These are phyloP conservation scores for Heliosperma pusillum DNA, from an alignment of 148 eudicot species.

Conservation along the genomic window DNA sequence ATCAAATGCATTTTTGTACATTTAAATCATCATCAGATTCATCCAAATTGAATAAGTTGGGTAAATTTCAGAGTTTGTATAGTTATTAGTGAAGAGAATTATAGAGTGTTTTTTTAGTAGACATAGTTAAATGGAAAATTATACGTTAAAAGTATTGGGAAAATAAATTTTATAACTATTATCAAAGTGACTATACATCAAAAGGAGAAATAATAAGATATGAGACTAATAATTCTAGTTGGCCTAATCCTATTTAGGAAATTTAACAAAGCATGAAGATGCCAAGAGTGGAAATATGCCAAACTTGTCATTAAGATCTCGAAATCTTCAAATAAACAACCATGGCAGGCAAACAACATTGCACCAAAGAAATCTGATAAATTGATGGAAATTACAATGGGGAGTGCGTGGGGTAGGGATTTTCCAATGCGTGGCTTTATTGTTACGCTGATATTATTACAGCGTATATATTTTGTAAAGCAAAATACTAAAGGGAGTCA, in stretches of 20 bases:
- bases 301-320: conserved; percentile 24
- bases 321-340: conserved; percentile 5
- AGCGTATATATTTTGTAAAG: background rate
- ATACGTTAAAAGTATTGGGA: too few species aligned
- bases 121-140: too few species aligned
- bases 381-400: conserved; percentile 14
- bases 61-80: too few species aligned
- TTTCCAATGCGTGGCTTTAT: conserved; percentile 6
- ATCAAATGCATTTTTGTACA: too few species aligned
- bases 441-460: conserved; percentile 29
- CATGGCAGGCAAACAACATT: conserved; percentile 24
- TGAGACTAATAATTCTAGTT: background rate
- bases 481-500: background rate
- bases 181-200: too few species aligned
- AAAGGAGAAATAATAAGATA: too few species aligned
- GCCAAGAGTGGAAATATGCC: conserved; percentile 22
- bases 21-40: too few species aligned
- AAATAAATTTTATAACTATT: too few species aligned
- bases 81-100: too few species aligned
- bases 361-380: conserved; percentile 20
- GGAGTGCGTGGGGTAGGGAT: background rate
- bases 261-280: too few species aligned
- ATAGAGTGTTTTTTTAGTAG: too few species aligned
- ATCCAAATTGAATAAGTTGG: too few species aligned
- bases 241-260: background rate